Evolutionary conservation across 2,329 filamentous ascomycete genomes (phyloP).

Genomic region (Fusarium virguliforme): DNA sequence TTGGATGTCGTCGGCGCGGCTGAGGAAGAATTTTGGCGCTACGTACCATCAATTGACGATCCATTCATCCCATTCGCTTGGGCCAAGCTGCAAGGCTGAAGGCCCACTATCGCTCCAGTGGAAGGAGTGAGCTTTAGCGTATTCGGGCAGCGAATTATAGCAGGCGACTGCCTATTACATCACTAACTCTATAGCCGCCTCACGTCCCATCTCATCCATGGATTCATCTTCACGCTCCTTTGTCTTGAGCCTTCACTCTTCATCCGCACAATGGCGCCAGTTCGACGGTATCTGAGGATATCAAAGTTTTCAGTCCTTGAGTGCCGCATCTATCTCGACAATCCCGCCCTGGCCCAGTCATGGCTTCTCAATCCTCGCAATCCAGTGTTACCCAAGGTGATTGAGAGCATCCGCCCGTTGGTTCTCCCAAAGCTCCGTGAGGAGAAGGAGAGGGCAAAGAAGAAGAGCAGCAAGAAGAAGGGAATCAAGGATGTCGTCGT

Average conservation of each 20-base stretch:
- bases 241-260: conserved; percentile 5
- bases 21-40: conserved; percentile 48
- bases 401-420: conserved; percentile 86
- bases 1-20: conserved; percentile 29
- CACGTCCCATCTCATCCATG: conserved; percentile 20
- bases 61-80: conserved; percentile 19
- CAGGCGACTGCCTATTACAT: conserved; percentile 43
- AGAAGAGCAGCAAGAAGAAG: conserved; percentile 80
- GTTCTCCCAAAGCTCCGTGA: conserved; percentile 94
- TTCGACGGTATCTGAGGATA: conserved; percentile 91
- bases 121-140: conserved; percentile 34
- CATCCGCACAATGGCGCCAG: conserved; percentile 79
- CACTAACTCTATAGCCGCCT: conserved; percentile 27
- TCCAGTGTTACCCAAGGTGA: conserved; percentile 84
- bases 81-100: conserved; percentile 50
- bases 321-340: conserved; percentile 95
- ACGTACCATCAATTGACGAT: conserved; percentile 35
- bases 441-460: conserved; percentile 76
- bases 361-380: conserved; percentile 87
- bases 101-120: conserved; percentile 24
- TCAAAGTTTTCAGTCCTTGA: conserved; percentile 96
- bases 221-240: conserved; percentile 11
- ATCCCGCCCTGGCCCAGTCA: conserved; percentile 84
- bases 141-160: conserved; percentile 38
- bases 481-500: conserved; percentile 89